Evolutionary conservation across 2,329 filamentous ascomycete genomes (phyloP), one percentile per base, ranked within the genome.

Genomic region (Alternaria sp.): DNA sequence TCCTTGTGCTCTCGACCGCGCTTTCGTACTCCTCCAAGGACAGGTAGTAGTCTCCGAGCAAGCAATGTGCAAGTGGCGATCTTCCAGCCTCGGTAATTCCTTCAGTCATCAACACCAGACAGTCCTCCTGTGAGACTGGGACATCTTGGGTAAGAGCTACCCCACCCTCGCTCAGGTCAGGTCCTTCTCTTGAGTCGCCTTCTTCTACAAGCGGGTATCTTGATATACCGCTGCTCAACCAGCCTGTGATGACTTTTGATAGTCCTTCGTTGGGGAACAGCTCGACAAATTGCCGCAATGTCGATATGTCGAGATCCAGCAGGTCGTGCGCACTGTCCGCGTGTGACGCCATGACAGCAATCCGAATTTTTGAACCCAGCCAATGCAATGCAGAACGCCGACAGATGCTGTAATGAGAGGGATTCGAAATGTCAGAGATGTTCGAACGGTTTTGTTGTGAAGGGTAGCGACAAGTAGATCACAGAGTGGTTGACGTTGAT

Each of bases 231-330:
- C 93, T 97, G 5, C 88, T 90, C 64, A 99, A 81, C 77, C 91
- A 99, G 0, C 90, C 93, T 46, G 89, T 90, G 54, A 99, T 84
- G 36, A 97, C 88, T 72, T 93, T 93, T 56, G 89, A 89, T 8
- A 98, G 85, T 28, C 96, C 94, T 61, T 89, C 90, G 4, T 93
- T 90, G 0, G 94, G 93, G 70, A 99, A 99, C 70, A 96, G 90
- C 4, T 86, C 83, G 66, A 93, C 91, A 75, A 95, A 99, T 69
- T 93, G 89, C 58, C 90, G 86, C 23, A 99, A 82, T n/a, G 95
- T 83, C 46, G 87, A 88, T 46, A 88, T 86, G 74, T 98, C 94
- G 83, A 93, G 91, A 25, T 93, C 88, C n/a, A 86, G 67, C 40
- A 79, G 49, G 58, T 79, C 74, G 65, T 80, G 76, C 25, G 77